These are phyloP conservation scores for Ogataea hybrid DNA, from an alignment of 1,139 yeast genomes.

Conservation along the genomic window DNA sequence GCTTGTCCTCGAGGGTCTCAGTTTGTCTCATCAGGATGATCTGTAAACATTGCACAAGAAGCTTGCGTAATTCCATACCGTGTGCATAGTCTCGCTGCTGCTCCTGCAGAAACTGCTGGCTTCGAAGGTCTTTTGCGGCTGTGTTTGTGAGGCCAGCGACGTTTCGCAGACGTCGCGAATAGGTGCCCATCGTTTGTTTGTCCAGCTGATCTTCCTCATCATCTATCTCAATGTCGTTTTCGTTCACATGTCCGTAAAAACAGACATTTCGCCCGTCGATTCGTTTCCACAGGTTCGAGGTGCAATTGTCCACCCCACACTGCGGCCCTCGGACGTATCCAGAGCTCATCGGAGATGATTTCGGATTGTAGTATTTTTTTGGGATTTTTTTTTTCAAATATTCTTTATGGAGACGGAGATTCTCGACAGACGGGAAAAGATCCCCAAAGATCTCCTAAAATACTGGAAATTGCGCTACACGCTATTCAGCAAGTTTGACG, in stretches of 20 bases:
- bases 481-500: slow-evolving; percentile 60
- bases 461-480: slow-evolving; percentile 62
- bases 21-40: slow-evolving; percentile 50
- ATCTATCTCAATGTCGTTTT: slow-evolving; percentile 73
- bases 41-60: slow-evolving; percentile 55
- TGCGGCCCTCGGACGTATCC: slow-evolving; percentile 58
- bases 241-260: slow-evolving; percentile 86
- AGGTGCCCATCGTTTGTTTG: slow-evolving; percentile 18
- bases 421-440: slow-evolving; percentile 19
- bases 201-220: slow-evolving; percentile 63
- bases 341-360: slow-evolving; percentile 13
- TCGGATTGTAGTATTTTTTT: slow-evolving; percentile 1
- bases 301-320: slow-evolving; percentile 90
- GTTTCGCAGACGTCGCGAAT: slow-evolving; percentile 52
- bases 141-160: slow-evolving; percentile 36
- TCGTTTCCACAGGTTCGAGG: slow-evolving; percentile 68
- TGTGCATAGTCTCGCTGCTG: slow-evolving; percentile 35
- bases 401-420: slow-evolving; percentile 8
- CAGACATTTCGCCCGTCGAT: slow-evolving; percentile 80
- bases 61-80: slow-evolving; percentile 52
- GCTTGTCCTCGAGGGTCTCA: slow-evolving; percentile 36
- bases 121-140: slow-evolving; percentile 26
- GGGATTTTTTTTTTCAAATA: background rate
- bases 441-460: slow-evolving; percentile 44
- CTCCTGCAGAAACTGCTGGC: slow-evolving; percentile 14